Evolutionary conservation across 805 yeast species (phyloP).

Genomic region (Pichia deserticola): DNA sequence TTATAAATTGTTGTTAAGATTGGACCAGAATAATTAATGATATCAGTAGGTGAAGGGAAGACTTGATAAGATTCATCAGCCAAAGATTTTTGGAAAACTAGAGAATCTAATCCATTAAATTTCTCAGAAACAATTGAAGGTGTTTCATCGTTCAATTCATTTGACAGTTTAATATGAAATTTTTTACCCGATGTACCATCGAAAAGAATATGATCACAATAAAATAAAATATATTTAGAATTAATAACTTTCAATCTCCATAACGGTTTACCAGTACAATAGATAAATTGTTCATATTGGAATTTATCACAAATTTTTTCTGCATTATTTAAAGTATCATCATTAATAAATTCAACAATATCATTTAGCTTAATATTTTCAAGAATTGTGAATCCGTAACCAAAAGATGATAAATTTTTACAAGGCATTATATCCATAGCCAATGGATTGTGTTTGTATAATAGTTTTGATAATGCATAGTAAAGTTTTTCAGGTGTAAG

Average conservation of each 20-base stretch:
- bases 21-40: slow-evolving; percentile 5
- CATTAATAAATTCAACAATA: slow-evolving; percentile 14
- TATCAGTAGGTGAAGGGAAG: not conserved
- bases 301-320: not conserved
- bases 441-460: slow-evolving; percentile 2
- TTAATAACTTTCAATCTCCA: slow-evolving; percentile 14
- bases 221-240: slow-evolving; percentile 8
- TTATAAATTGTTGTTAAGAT: not conserved
- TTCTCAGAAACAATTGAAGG: not conserved
- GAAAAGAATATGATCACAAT: slow-evolving; percentile 27
- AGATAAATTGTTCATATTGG: not conserved
- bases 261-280: slow-evolving; percentile 10
- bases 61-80: not conserved
- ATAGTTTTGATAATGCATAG: slow-evolving; percentile 8
- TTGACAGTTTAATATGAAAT: slow-evolving; percentile 26
- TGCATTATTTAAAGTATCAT: not conserved
- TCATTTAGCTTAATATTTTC: slow-evolving; percentile 7
- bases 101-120: not conserved
- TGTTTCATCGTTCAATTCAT: not conserved
- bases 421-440: not conserved
- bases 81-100: slow-evolving; percentile 2
- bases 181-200: slow-evolving; percentile 29
- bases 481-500: slow-evolving; percentile 2
- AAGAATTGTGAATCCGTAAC: not conserved
- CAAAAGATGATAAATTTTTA: not conserved